phyloP scores from a whole-genome alignment of 176 grass and related monocot genomes.

The Guadua angustifolia region DNA sequence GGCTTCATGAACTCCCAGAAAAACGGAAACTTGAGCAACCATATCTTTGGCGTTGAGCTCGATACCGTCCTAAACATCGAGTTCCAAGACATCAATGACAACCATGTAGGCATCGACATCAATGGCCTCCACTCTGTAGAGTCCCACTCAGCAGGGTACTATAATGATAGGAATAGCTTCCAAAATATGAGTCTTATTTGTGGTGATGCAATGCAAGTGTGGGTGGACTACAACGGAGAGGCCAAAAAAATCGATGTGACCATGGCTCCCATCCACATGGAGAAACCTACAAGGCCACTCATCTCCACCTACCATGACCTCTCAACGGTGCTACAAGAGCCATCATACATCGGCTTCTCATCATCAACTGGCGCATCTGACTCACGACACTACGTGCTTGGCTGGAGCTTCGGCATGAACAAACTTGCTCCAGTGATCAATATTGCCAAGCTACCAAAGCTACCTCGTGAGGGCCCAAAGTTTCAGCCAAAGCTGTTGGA shows the following conservation, averaged over 20 bases:
- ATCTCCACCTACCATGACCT: slow-evolving; percentile 30
- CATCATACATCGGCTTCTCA: slow-evolving; percentile 53
- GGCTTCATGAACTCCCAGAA: not conserved
- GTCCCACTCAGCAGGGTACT: too few species aligned
- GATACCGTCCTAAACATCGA: slow-evolving; percentile 3
- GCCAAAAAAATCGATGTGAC: slow-evolving; percentile 30
- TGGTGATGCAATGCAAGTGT: not conserved
- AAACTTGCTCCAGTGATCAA: too few species aligned
- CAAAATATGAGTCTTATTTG: not conserved
- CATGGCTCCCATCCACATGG: slow-evolving; percentile 7
- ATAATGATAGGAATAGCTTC: too few species aligned
- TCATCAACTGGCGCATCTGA: slow-evolving; percentile 6
- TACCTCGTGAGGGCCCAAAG: too few species aligned
- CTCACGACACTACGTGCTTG: slow-evolving; percentile 7
- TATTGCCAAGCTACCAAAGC: too few species aligned
- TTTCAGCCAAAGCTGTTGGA: too few species aligned
- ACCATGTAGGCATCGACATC: slow-evolving; percentile 27
- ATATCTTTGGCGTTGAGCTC: slow-evolving; percentile 20
- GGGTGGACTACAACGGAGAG: not conserved
- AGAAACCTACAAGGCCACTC: slow-evolving; percentile 35
- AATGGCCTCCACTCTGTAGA: not conserved
- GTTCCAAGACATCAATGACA: slow-evolving; percentile 1
- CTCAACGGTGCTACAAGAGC: slow-evolving; percentile 34
- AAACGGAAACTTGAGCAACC: slow-evolving; percentile 7
- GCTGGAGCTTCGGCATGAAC: not conserved